phyloP scores from a whole-genome alignment of 2,329 filamentous ascomycete genomes.

The Escovopsis sp. region DNA sequence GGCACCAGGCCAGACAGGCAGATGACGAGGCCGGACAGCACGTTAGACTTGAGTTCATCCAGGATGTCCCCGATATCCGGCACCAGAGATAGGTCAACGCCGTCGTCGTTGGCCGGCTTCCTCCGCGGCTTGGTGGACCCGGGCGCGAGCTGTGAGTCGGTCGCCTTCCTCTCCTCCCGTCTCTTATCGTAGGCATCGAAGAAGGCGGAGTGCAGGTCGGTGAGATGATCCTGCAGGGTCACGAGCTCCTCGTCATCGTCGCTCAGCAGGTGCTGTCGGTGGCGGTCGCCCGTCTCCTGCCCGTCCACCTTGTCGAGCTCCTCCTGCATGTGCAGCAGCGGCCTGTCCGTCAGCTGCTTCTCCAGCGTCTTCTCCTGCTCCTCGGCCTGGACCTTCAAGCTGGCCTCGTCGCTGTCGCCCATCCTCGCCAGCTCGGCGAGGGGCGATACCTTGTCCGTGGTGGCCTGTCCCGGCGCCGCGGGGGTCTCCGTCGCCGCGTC shows the following conservation, averaged over 20 bases:
- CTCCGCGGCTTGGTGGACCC: constrained; percentile 18
- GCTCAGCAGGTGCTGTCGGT: constrained; percentile 62
- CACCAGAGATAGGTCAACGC: constrained; percentile 37
- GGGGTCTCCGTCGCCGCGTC: neutral
- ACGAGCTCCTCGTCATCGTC: constrained; percentile 78
- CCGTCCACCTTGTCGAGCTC: constrained; percentile 68
- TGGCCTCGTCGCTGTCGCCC: constrained; percentile 51
- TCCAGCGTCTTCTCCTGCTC: constrained; percentile 80
- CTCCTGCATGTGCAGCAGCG: constrained; percentile 83
- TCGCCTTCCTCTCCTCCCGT: constrained; percentile 20
- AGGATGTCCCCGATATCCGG: constrained; percentile 83
- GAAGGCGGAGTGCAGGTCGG: constrained; percentile 61
- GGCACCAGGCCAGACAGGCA: constrained; percentile 88
- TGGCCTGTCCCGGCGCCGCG: neutral
- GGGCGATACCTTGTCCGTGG: constrained; percentile 25
- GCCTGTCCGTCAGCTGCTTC: constrained; percentile 78
- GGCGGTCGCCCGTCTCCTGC: constrained; percentile 19
- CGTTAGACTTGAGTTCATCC: constrained; percentile 60
- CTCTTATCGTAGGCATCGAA: constrained; percentile 67
- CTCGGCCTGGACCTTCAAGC: constrained; percentile 61
- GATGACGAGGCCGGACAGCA: constrained; percentile 61
- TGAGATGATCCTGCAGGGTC: constrained; percentile 62
- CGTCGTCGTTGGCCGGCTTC: constrained; percentile 22
- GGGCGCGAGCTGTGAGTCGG: constrained; percentile 20
- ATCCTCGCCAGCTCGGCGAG: constrained; percentile 67